Conservation (phyloP, 129 eudicot genomes). For the Rutidosis leptorrhynchoides region DNA sequence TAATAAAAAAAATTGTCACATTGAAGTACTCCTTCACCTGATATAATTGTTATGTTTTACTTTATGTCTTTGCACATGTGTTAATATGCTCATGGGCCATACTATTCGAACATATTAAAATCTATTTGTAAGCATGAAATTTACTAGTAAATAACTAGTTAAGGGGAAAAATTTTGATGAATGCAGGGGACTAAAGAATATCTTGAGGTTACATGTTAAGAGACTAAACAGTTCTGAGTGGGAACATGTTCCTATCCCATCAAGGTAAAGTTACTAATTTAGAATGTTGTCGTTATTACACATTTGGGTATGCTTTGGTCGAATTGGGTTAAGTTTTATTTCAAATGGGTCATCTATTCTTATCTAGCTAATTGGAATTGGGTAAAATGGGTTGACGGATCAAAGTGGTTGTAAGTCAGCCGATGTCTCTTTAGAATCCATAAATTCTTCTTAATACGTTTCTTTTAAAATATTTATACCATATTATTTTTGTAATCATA, state of each 20-base stretch:
- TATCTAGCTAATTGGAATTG: no score
- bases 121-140: neutral
- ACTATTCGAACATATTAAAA: neutral
- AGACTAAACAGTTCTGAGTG: slow-evolving; percentile 62
- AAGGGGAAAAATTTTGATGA: slow-evolving; percentile 15
- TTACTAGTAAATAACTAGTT: neutral
- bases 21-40: neutral
- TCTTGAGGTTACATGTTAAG: slow-evolving; percentile 71
- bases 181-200: slow-evolving; percentile 85
- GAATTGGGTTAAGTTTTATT: neutral
- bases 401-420: neutral
- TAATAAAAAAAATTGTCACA: slow-evolving; percentile 27
- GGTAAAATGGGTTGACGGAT: neutral
- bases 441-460: no score
- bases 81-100: neutral
- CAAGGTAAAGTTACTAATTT: slow-evolving; percentile 45
- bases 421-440: neutral
- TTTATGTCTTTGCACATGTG: neutral
- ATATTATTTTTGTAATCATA: no score
- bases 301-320: neutral
- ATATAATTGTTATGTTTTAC: no score
- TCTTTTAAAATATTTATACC: no score
- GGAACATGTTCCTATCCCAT: slow-evolving; percentile 80
- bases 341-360: no score
- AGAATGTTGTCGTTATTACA: neutral